A percentile compares a stretch with the other conserved stretches of the same genome.
phyloP scores from a whole-genome alignment of 2,329 filamentous ascomycete genomes.

The Scedosporium dehoogii region DNA sequence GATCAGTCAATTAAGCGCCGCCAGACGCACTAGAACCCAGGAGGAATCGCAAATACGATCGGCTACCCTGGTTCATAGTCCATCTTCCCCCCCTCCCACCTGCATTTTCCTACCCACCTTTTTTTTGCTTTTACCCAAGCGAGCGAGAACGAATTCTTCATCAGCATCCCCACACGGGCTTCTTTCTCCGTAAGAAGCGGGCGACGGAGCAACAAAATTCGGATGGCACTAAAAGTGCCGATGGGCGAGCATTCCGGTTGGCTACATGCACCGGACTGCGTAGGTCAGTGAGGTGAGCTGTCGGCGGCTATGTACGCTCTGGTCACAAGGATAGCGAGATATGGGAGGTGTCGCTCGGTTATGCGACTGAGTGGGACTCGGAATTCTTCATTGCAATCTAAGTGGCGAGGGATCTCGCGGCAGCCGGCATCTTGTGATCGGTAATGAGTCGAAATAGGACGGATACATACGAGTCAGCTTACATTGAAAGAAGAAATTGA shows the following conservation, averaged over 20 bases:
- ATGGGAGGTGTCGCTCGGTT: background rate
- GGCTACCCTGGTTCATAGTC: background rate
- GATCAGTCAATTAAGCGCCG: background rate
- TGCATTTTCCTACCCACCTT: background rate
- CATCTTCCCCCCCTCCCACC: background rate
- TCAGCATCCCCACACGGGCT: background rate
- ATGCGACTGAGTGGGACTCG: background rate
- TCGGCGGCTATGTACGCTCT: conserved; percentile 1
- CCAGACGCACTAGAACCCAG: background rate
- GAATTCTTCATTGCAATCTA: background rate
- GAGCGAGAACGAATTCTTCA: background rate
- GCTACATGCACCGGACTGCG: background rate
- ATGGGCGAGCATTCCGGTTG: background rate
- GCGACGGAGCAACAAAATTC: background rate
- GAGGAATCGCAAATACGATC: background rate
- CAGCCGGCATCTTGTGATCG: background rate
- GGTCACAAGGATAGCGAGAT: background rate
- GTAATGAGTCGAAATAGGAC: background rate
- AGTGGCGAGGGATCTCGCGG: background rate
- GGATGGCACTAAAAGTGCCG: background rate
- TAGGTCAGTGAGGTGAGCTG: background rate
- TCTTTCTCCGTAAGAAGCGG: background rate
- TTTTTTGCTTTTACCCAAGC: background rate
- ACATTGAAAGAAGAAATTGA: too few relatives aligned
- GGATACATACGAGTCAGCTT: too few relatives aligned